Percentiles rank a stretch among this genome's conserved stretches.
These are phyloP conservation scores for Guadua angustifolia DNA, from an alignment of 176 grass and related monocot genomes.

Conservation along the genomic window DNA sequence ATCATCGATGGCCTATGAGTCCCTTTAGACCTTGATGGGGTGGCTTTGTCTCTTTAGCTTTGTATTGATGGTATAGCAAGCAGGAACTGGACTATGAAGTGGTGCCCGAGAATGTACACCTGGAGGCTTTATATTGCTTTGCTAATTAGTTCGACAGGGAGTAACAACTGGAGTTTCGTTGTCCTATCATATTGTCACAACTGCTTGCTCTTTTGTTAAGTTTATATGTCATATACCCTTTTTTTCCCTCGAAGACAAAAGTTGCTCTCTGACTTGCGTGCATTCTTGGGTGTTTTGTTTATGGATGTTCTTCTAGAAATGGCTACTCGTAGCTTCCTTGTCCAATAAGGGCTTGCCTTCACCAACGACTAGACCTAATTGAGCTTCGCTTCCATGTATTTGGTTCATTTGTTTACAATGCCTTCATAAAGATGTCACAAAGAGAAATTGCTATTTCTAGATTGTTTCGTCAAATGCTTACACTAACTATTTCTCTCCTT, in stretches of 20 bases:
- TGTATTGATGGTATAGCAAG: constrained; percentile 31
- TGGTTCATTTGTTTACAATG: too few species aligned
- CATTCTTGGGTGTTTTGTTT: constrained; percentile 32
- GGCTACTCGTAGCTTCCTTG: constrained; percentile 32
- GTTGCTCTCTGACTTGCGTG: too few species aligned
- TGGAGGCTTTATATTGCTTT: constrained; percentile 34
- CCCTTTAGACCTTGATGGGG: constrained; percentile 26
- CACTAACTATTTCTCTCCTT: too few species aligned
- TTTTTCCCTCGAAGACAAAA: not conserved
- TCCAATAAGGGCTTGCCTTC: too few species aligned
- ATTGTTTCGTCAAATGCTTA: too few species aligned
- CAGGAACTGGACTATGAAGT: constrained; percentile 40
- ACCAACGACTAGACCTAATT: too few species aligned
- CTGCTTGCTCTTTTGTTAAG: constrained; percentile 24
- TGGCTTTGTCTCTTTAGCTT: constrained; percentile 42
- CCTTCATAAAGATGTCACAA: too few species aligned
- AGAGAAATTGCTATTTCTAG: too few species aligned
- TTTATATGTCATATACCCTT: not conserved
- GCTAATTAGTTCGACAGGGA: constrained; percentile 29
- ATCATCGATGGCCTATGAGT: not conserved
- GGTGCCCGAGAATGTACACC: constrained; percentile 45
- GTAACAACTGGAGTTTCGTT: constrained; percentile 1
- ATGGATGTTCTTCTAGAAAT: constrained; percentile 44
- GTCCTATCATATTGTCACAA: constrained; percentile 30
- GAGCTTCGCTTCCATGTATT: too few species aligned